phyloP scores from a whole-genome alignment of 1,284 basidiomycete species.

The Apiotrichum siamense region DNA sequence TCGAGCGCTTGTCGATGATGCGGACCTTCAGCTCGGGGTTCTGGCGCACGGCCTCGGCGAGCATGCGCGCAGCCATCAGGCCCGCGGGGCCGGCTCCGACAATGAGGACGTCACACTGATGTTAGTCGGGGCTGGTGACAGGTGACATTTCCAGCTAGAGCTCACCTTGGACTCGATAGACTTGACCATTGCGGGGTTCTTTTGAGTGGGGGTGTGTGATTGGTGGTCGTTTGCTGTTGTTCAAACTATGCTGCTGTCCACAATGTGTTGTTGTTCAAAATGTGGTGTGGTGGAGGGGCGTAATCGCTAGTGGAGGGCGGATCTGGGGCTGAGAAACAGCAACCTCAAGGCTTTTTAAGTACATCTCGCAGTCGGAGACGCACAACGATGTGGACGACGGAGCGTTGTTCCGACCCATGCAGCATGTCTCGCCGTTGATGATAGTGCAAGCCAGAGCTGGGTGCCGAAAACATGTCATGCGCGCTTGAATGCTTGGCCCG shows the following conservation, averaged over 20 bases:
- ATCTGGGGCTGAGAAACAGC: too few relatives aligned
- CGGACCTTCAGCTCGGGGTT: conserved; percentile 18
- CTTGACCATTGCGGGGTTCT: background rate
- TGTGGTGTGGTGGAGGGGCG: background rate
- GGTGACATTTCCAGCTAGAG: too few relatives aligned
- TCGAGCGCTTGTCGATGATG: conserved; percentile 21
- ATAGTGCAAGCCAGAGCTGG: too few relatives aligned
- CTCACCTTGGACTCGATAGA: conserved; percentile 5
- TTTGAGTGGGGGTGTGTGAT: background rate
- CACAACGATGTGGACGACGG: too few relatives aligned
- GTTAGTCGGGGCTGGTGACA: background rate
- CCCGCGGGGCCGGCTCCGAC: conserved; percentile 16
- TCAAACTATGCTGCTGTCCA: background rate
- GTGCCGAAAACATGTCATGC: too few relatives aligned
- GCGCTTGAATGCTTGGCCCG: too few relatives aligned
- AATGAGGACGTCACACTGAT: conserved; percentile 13
- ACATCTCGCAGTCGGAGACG: too few relatives aligned
- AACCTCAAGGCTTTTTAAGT: too few relatives aligned
- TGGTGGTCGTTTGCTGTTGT: background rate
- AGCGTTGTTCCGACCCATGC: too few relatives aligned
- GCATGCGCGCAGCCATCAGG: conserved; percentile 17
- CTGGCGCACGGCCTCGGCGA: conserved; percentile 11
- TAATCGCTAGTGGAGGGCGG: too few relatives aligned
- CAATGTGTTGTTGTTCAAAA: background rate
- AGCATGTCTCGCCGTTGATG: too few relatives aligned